Evolutionary conservation across 164 flowering plant species (phyloP).

Genomic region (Vitis riparia): DNA sequence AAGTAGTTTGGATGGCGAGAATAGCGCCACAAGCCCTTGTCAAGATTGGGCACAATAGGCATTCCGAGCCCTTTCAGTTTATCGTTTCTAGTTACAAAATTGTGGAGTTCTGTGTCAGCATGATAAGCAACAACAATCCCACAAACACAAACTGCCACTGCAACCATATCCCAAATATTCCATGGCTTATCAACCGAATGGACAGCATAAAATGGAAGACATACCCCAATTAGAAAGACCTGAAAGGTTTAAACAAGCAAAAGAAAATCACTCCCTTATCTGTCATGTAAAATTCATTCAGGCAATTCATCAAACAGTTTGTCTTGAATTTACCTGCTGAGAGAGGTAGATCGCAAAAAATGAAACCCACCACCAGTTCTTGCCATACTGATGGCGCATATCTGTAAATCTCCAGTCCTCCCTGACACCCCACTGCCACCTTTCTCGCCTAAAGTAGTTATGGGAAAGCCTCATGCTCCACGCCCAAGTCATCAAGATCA

Average conservation of each 20-base stretch:
- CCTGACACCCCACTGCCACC: constrained; percentile 84
- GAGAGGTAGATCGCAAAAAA: constrained; percentile 75
- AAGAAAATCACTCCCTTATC: background rate
- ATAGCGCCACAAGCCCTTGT: constrained; percentile 77
- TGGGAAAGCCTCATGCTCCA: constrained; percentile 87
- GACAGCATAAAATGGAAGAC: constrained; percentile 71
- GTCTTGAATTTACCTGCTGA: constrained; percentile 57
- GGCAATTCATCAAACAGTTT: constrained; percentile 25
- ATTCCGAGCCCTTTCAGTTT: constrained; percentile 49
- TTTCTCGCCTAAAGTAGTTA: constrained; percentile 86
- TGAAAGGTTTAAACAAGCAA: constrained; percentile 24
- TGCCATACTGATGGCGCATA: constrained; percentile 66
- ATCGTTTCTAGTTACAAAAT: constrained; percentile 56
- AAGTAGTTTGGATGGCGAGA: constrained; percentile 93
- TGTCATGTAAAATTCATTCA: background rate
- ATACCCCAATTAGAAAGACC: constrained; percentile 77
- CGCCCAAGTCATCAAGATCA: constrained; percentile 67
- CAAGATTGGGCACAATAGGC: constrained; percentile 53
- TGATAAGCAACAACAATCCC: constrained; percentile 68
- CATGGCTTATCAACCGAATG: constrained; percentile 59
- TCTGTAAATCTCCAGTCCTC: constrained; percentile 94
- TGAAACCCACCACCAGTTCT: constrained; percentile 90
- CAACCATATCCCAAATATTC: constrained; percentile 71
- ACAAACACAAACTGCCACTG: constrained; percentile 42
- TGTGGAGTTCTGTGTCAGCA: constrained; percentile 83